Base-by-base conservation (phyloP, 352 stramenopile genomes). In the Phytophthora pinifolia region DNA sequence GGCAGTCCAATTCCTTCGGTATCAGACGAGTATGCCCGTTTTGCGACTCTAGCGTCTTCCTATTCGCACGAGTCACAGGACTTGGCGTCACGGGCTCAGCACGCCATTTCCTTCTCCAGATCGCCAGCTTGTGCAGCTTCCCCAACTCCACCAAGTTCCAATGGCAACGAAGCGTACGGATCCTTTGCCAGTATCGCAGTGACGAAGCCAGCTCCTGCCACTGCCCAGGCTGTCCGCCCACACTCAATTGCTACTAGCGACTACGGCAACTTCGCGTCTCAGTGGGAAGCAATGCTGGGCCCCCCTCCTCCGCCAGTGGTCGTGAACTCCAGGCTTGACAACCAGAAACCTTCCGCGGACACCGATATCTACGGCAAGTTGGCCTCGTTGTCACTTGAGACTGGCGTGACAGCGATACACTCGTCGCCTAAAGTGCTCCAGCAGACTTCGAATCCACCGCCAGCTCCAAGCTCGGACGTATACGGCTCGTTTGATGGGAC, bases 341-440 rank as follows among this genome's bases (percentile, higher is more conserved):
- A 27, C 46, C 34, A 48, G 25, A 53, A 25, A 3, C 10, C n/a
- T 32, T 29, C 35, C 31, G 30, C 32, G 13, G 43, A 50, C n/a
- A 14, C 31, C 3, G 54, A 65, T 12, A 42, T 67, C 3, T 83
- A 83, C 44, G 64, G 54, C n/a, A 67, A 66, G 31, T 79, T 83
- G 45, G 59, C 51, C 38, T 51, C 60, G 1, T 17, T 79, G 46
- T 55, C 56, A 17, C 42, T 68, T 31, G 25, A 35, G n/a, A 31
- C 50, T 29, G 29, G 45, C 27, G 30, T 13, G 8, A 22, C 22
- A 39, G 22, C 47, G 20, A 47, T 31, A 25, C n/a, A 10, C 17
- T 10, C 46, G 42, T 22, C 35, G 49, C 31, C 38, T n/a, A 34
- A 38, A 27, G 56, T 35, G 12, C 20, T 36, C 15, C 3, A 20